These are phyloP conservation scores for Geotrichum cucujoidarum DNA, from an alignment of 1,139 yeast genomes.

Conservation along the genomic window DNA sequence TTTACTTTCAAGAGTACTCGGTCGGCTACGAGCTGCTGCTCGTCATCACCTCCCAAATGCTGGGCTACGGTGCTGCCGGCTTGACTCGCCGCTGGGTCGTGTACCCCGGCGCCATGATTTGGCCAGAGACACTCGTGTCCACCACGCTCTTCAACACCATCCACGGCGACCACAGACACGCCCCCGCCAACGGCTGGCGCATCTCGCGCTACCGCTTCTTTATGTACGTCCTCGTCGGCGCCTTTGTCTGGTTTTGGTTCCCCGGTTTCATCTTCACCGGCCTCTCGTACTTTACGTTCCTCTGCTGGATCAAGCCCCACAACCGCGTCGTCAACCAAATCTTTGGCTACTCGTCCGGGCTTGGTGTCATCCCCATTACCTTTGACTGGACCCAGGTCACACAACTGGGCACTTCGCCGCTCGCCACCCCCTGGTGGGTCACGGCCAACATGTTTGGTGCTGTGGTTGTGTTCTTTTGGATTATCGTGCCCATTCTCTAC, in stretches of 20 bases:
- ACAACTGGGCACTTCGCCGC: constrained; percentile 40
- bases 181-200: constrained; percentile 43
- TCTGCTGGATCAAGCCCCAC: constrained; percentile 41
- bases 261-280: constrained; percentile 45
- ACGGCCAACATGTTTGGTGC: constrained; percentile 44
- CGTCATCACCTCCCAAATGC: constrained; percentile 18
- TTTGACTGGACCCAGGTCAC: constrained; percentile 45
- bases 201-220: constrained; percentile 41
- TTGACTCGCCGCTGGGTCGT: constrained; percentile 46
- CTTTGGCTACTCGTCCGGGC: constrained; percentile 48
- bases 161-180: constrained; percentile 44
- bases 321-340: constrained; percentile 47
- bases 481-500: constrained; percentile 39
- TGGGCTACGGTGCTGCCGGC: constrained; percentile 47
- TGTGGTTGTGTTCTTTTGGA: constrained; percentile 34
- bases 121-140: constrained; percentile 42
- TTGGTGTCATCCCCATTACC: constrained; percentile 49
- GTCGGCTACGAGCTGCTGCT: constrained; percentile 40
- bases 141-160: constrained; percentile 31
- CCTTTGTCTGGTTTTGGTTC: constrained; percentile 45
- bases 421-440: constrained; percentile 51
- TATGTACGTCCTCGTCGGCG: constrained; percentile 31
- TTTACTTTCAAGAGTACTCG: constrained; percentile 50
- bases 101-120: constrained; percentile 47
- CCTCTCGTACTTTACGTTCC: constrained; percentile 36